phyloP scores from a whole-genome alignment of 1,284 basidiomycete genomes.

The Stygiomarasmius scandens region DNA sequence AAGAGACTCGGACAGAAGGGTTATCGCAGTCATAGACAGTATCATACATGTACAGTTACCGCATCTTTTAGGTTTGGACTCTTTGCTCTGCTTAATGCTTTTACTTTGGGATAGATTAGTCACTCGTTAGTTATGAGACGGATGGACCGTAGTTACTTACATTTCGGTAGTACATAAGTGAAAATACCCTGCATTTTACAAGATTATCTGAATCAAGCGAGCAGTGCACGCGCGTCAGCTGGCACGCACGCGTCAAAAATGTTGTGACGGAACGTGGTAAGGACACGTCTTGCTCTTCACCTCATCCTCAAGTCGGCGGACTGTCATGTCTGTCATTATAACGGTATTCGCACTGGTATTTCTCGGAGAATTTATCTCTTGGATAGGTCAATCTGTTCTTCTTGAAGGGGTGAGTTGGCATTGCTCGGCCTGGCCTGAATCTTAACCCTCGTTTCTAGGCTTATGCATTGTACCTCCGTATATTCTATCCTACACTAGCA shows the following conservation, averaged over 20 bases:
- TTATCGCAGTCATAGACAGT: too few species aligned
- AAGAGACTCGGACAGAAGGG: too few species aligned
- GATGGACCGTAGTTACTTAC: too few species aligned
- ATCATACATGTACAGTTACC: too few species aligned
- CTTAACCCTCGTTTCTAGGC: conserved; percentile 43
- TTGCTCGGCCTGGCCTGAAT: neutral
- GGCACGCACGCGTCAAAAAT: neutral
- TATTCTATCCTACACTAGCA: conserved; percentile 61
- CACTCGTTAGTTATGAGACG: too few species aligned
- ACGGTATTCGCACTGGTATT: conserved; percentile 83
- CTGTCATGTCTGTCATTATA: conserved; percentile 74
- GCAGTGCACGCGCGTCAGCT: neutral
- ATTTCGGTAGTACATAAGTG: too few species aligned
- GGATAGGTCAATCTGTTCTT: conserved; percentile 85
- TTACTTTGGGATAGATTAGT: too few species aligned
- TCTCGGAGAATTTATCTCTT: conserved; percentile 79
- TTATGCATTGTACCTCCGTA: conserved; percentile 67
- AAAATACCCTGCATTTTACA: too few species aligned
- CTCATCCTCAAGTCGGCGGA: neutral
- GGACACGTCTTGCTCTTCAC: neutral
- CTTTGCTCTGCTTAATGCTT: too few species aligned
- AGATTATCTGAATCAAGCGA: too few species aligned
- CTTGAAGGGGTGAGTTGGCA: conserved; percentile 67
- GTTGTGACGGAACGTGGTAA: neutral
- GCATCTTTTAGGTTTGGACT: too few species aligned